Evolutionary conservation across 495 filamentous ascomycete species (phyloP).

Genomic region (Aspergillus heteromorphus): DNA sequence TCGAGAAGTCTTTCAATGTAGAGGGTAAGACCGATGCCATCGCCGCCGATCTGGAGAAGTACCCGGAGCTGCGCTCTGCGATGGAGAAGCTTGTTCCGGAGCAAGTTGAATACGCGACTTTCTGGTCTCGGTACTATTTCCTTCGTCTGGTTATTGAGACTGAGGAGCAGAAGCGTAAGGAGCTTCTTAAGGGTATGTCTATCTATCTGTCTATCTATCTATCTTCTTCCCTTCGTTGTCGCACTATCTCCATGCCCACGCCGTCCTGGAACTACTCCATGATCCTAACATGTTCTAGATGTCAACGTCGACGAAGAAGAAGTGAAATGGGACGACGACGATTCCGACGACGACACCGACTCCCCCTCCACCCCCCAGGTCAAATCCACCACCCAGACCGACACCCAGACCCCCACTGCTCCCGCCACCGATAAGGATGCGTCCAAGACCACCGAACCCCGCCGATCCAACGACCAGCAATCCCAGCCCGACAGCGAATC

Average conservation of each 20-base stretch:
- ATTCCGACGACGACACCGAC: constrained; percentile 58
- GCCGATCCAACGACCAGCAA: constrained; percentile 80
- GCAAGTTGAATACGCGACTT: constrained; percentile 76
- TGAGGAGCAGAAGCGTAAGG: constrained; percentile 85
- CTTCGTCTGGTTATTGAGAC: constrained; percentile 88
- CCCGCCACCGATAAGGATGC: constrained; percentile 30
- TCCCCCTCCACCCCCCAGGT: constrained; percentile 49
- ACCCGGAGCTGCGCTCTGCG: constrained; percentile 77
- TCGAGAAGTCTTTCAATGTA: constrained; percentile 70
- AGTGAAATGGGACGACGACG: constrained; percentile 81
- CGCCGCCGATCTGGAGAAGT: constrained; percentile 74
- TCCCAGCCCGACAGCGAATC: constrained; percentile 83
- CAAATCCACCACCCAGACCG: constrained; percentile 20
- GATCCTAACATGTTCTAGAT: constrained; percentile 25
- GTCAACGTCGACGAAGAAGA: constrained; percentile 67
- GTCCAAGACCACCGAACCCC: constrained; percentile 58
- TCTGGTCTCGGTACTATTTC: constrained; percentile 97
- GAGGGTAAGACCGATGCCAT: constrained; percentile 85
- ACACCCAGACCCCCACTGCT: constrained; percentile 2
- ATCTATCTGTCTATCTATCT: too few relatives aligned
- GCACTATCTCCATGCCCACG: too few relatives aligned
- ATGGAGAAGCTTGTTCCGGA: constrained; percentile 97
- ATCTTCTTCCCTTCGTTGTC: constrained; percentile 10
- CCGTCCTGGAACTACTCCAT: too few relatives aligned
- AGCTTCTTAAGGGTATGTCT: constrained; percentile 80